Evolutionary conservation across 164 flowering plant species (phyloP), one percentile per base, ranked within the genome.

Genomic region (Vitis rupestris): DNA sequence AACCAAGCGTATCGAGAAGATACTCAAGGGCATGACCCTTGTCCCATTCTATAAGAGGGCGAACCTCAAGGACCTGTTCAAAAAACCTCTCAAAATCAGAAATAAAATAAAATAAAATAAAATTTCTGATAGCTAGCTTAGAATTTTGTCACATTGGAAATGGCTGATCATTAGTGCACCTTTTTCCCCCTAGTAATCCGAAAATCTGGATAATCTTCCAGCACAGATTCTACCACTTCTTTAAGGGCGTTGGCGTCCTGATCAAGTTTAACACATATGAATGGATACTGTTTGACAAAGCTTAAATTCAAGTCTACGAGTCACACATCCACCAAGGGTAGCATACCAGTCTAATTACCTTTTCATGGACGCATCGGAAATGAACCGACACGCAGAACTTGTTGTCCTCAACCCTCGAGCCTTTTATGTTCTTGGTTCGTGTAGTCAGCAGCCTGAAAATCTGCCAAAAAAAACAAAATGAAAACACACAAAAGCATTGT

Each of bases 1-100:
- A 79, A 1, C 84, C 88, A 3, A 85, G 76, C 19, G 83, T 79
- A 1, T 85, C 82, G 4, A 85, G 78, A 64, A 85, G 69, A 59
- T 81, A 82, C n/a, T 73, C 76, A 8, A 85, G 67, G 52, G 88
- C 88, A 58, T 82, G 62, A 13, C 88, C 88, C 68, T 85, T 85
- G 75, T 85, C 76, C 88, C 88, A 85, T 58, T 82, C 69, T 12
- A 85, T 82, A 5, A 82, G 70, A 3, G 88, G 88, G 27, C 88
- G 70, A 30, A 85, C 74, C 54, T 85, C 88, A 59, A 82, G 3
- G 56, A 82, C 86, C 82, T 80, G 72, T 61, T 1, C 7, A 37
- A 37, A 6, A 37, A 37, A 37, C 27, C 27, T 23, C 27, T 23
- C 2, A 23, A 23, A 23, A 23, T 23, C 27, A 23, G 27, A 23